These are phyloP conservation scores for Aspergillus viridinutans DNA, from an alignment of 2,329 filamentous ascomycete genomes.

Conservation along the genomic window DNA sequence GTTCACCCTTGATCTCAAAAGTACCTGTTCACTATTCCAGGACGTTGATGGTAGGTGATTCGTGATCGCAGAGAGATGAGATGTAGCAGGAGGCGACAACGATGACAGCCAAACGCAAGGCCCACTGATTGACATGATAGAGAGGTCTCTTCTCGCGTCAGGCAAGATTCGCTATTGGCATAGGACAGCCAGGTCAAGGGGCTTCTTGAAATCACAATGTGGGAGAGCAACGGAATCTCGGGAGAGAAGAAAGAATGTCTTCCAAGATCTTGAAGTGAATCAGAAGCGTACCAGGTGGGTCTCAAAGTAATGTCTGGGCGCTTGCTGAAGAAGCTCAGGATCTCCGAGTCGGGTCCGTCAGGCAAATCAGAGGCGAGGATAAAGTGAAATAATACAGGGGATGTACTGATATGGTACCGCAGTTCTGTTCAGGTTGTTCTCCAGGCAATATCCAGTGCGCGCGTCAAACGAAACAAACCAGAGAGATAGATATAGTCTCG, in stretches of 20 bases:
- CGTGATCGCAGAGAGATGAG: slow-evolving; percentile 27
- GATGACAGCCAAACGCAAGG: slow-evolving; percentile 35
- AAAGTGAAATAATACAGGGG: slow-evolving; percentile 17
- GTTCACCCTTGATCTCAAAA: slow-evolving; percentile 17
- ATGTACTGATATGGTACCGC: slow-evolving; percentile 10
- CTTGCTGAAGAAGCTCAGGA: slow-evolving; percentile 24
- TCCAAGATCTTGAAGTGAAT: not conserved
- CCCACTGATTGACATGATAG: slow-evolving; percentile 35
- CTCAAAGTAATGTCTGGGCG: slow-evolving; percentile 25
- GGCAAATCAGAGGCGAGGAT: slow-evolving; percentile 13
- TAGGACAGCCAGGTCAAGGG: not conserved
- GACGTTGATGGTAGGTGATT: slow-evolving; percentile 23
- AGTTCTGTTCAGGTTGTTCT: slow-evolving; percentile 10
- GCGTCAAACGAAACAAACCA: not conserved
- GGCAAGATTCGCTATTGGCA: slow-evolving; percentile 1
- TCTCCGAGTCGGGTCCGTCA: slow-evolving; percentile 9
- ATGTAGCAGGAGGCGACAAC: slow-evolving; percentile 27
- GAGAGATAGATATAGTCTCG: not conserved
- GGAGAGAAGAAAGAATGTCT: not conserved
- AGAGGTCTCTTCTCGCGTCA: slow-evolving; percentile 8
- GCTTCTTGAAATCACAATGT: not conserved
- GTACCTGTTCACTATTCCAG: slow-evolving; percentile 23
- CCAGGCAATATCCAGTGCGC: not conserved
- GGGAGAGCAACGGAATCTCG: not conserved
- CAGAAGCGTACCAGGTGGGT: slow-evolving; percentile 22